phyloP scores from a whole-genome alignment of 2,329 filamentous ascomycete genomes.

The Fusarium euwallaceae region DNA sequence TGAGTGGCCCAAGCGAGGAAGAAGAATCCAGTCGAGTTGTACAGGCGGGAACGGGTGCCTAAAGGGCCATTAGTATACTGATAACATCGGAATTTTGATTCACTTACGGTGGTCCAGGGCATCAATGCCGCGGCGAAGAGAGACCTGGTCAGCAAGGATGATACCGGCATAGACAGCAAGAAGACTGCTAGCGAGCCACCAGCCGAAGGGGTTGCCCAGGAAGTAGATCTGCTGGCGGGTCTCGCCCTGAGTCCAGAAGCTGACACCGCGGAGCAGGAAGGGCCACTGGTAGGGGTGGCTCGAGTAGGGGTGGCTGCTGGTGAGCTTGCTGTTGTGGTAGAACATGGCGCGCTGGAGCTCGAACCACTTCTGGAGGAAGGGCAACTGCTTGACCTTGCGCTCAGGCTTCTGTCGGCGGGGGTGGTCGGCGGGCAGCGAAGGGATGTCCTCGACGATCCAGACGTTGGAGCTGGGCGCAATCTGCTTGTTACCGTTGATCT shows the following conservation, averaged over 20 bases:
- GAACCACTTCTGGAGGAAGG: slow-evolving; percentile 94
- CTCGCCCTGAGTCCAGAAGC: slow-evolving; percentile 98
- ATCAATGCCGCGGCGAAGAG: slow-evolving; percentile 91
- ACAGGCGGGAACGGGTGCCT: slow-evolving; percentile 92
- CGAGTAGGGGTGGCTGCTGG: slow-evolving; percentile 95
- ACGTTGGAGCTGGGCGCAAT: slow-evolving; percentile 89
- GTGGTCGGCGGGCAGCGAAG: slow-evolving; percentile 79
- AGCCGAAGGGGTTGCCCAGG: slow-evolving; percentile 94
- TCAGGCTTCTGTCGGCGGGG: slow-evolving; percentile 81
- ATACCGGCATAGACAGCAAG: slow-evolving; percentile 95
- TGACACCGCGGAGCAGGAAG: slow-evolving; percentile 95
- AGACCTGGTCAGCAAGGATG: slow-evolving; percentile 91
- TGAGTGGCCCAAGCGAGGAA: slow-evolving; percentile 98
- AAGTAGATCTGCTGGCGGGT: slow-evolving; percentile 99
- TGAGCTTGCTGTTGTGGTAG: slow-evolving; percentile 98
- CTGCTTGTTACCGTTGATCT: slow-evolving; percentile 99
- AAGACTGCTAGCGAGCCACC: slow-evolving; percentile 95
- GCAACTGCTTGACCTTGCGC: slow-evolving; percentile 83
- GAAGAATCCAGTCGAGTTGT: slow-evolving; percentile 99
- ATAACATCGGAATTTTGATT: background rate
- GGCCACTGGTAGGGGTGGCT: slow-evolving; percentile 98
- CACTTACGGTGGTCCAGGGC: slow-evolving; percentile 91
- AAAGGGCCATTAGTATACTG: slow-evolving; percentile 49
- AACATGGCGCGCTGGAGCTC: slow-evolving; percentile 99
- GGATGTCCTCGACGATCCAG: slow-evolving; percentile 93